Conservation (phyloP, 2,329 filamentous ascomycete species). For the Dactylellina drechsleri region DNA sequence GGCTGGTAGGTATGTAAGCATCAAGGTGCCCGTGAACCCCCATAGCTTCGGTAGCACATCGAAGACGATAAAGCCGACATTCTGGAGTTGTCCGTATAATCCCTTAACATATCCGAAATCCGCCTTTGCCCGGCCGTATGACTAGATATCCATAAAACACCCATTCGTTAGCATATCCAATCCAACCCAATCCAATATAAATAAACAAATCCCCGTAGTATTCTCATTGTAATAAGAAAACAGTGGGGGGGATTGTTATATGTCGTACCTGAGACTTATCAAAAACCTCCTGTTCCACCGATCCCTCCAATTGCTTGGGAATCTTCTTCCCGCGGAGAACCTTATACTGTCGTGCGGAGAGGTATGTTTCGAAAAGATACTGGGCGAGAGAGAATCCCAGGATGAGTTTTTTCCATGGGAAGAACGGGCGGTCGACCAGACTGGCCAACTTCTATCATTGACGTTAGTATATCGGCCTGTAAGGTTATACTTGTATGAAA, state of each 20-base stretch:
- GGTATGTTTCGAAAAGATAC: conserved; percentile 87
- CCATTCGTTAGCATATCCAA: not conserved
- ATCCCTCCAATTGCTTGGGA: conserved; percentile 85
- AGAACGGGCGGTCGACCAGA: conserved; percentile 41
- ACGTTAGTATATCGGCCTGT: not conserved
- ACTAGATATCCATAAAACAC: conserved; percentile 63
- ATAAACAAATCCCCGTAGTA: no score
- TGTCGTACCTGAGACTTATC: conserved; percentile 82
- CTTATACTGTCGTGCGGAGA: conserved; percentile 88
- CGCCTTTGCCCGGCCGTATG: conserved; percentile 94
- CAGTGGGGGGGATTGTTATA: no score
- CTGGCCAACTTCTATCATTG: conserved; percentile 35
- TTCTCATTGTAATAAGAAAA: no score
- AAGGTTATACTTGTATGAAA: not conserved
- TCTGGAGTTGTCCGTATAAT: conserved; percentile 87
- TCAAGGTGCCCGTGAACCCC: conserved; percentile 78
- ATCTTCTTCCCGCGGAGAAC: conserved; percentile 81
- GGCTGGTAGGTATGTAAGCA: conserved; percentile 77
- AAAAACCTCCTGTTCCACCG: conserved; percentile 88
- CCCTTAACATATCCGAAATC: conserved; percentile 84
- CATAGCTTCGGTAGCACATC: conserved; percentile 92
- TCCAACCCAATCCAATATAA: not conserved
- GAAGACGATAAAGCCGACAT: conserved; percentile 86
- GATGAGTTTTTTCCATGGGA: conserved; percentile 75
- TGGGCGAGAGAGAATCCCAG: conserved; percentile 93